These are phyloP conservation scores for Pisolithus microcarpus DNA, from an alignment of 768 basidiomycete species.

Conservation along the genomic window DNA sequence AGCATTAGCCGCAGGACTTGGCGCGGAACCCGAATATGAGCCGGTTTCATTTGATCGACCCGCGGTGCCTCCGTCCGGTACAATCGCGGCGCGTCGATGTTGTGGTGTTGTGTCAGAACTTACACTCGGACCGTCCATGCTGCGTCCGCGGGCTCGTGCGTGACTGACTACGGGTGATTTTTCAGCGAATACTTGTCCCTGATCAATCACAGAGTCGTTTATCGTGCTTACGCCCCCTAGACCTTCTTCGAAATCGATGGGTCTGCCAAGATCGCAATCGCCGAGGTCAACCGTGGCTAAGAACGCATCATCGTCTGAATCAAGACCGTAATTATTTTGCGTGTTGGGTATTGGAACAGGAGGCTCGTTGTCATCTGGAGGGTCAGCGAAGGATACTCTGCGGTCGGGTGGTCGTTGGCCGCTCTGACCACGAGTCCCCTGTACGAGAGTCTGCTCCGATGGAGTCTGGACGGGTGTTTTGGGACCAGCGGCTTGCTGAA, in stretches of 20 bases:
- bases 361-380: not conserved
- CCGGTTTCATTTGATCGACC: not conserved
- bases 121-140: not conserved
- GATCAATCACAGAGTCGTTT: slow-evolving; percentile 3
- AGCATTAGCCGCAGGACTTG: not conserved
- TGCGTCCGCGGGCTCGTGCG: slow-evolving; percentile 7
- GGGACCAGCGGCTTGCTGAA: slow-evolving; percentile 14
- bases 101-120: not conserved
- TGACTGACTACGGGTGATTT: not conserved
- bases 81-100: not conserved
- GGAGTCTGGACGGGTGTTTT: slow-evolving; percentile 32
- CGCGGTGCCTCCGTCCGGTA: not conserved
- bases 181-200: not conserved
- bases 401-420: slow-evolving; percentile 8
- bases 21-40: not conserved
- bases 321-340: slow-evolving; percentile 39
- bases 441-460: slow-evolving; percentile 4
- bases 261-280: slow-evolving; percentile 34
- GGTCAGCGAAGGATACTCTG: slow-evolving; percentile 6
- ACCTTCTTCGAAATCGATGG: slow-evolving; percentile 36
- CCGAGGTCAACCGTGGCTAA: slow-evolving; percentile 50
- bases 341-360: slow-evolving; percentile 6
- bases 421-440: slow-evolving; percentile 2
- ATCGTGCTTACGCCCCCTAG: slow-evolving; percentile 9
- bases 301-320: slow-evolving; percentile 63